phyloP scores from a whole-genome alignment of 2,329 filamentous ascomycete species.

The Aspergillus sp. region DNA sequence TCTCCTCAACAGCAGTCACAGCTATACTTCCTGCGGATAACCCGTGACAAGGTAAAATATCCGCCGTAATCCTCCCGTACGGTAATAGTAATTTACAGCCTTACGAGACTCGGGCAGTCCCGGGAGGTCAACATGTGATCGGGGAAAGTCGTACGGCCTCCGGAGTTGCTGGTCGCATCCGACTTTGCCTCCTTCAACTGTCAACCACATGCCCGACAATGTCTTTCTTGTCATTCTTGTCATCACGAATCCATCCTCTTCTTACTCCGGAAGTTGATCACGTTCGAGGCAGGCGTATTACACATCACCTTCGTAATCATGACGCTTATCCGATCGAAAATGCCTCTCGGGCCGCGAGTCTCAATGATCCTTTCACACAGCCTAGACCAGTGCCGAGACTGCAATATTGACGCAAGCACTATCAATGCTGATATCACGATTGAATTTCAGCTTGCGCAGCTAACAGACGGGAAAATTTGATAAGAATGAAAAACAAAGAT shows the following conservation, averaged over 20 bases:
- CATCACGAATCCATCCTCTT: neutral
- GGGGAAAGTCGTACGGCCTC: neutral
- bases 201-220: conserved; percentile 1
- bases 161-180: neutral
- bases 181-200: neutral
- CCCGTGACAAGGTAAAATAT: too few species aligned
- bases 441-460: neutral
- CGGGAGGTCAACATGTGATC: neutral
- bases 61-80: too few species aligned
- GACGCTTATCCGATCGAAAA: conserved; percentile 3
- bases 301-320: conserved; percentile 6
- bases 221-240: neutral
- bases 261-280: neutral
- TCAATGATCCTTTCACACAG: neutral
- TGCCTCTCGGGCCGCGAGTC: conserved; percentile 4
- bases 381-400: conserved; percentile 6
- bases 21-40: too few species aligned
- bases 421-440: conserved; percentile 16
- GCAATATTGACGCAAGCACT: conserved; percentile 17
- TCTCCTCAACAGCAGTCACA: too few species aligned
- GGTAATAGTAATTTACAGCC: neutral
- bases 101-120: neutral
- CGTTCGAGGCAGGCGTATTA: neutral
- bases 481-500: neutral
- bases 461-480: neutral